These are phyloP conservation scores for Apiospora marii DNA, from an alignment of 2,329 filamentous ascomycete species.

Conservation along the genomic window DNA sequence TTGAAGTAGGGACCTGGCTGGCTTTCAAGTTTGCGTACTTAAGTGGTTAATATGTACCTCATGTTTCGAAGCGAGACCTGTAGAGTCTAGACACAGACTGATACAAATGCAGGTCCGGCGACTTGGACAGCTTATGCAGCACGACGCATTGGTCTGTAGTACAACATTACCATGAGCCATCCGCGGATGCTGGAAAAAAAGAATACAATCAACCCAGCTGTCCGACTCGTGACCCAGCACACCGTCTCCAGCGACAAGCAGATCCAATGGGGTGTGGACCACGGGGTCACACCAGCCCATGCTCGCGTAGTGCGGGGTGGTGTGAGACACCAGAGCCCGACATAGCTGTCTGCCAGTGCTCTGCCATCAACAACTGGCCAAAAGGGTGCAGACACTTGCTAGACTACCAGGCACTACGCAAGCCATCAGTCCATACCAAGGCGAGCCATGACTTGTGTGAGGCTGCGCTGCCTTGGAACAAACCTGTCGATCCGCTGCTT, in stretches of 20 bases:
- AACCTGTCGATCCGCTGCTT: background rate
- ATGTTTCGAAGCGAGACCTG: background rate
- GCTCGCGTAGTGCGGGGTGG: conserved; percentile 7
- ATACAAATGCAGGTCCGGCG: background rate
- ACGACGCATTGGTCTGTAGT: background rate
- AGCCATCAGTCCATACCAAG: background rate
- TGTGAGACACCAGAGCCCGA: background rate
- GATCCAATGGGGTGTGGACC: conserved; percentile 1
- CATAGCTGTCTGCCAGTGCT: background rate
- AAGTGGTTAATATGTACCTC: background rate
- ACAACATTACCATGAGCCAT: background rate
- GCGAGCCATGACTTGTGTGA: background rate
- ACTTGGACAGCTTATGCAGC: background rate
- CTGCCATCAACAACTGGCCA: too few relatives aligned
- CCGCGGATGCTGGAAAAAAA: background rate
- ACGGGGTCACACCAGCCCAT: conserved; percentile 15
- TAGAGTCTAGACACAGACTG: background rate
- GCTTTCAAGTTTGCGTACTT: background rate
- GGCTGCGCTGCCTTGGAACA: conserved; percentile 3
- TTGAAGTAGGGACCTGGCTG: background rate
- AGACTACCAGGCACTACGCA: background rate
- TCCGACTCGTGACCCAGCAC: conserved; percentile 17
- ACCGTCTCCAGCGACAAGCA: background rate
- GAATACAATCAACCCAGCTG: background rate
- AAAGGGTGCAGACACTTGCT: too few relatives aligned